Conservation (phyloP, 1,139 yeast species). For the Protomyces lactucae-debilis region DNA sequence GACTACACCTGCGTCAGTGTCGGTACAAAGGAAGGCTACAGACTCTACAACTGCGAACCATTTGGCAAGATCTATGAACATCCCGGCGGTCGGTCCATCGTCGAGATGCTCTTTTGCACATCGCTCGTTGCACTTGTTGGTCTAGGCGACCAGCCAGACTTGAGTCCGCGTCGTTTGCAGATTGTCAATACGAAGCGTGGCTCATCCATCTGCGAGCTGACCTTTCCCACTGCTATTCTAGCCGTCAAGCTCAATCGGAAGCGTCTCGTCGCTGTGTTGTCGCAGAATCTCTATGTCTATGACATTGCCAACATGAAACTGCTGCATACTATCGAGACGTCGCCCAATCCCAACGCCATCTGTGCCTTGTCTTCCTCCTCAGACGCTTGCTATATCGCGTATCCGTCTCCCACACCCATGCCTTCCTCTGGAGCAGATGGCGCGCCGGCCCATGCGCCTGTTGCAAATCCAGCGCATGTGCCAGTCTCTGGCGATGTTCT, state of each 20-base stretch:
- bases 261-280: slow-evolving; percentile 69
- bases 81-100: slow-evolving; percentile 58
- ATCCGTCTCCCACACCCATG: slow-evolving; percentile 65
- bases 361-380: slow-evolving; percentile 64
- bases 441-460: slow-evolving; percentile 27
- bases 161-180: slow-evolving; percentile 75
- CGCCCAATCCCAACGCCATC: slow-evolving; percentile 54
- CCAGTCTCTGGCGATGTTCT: slow-evolving; percentile 75
- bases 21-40: slow-evolving; percentile 50
- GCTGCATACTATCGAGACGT: slow-evolving; percentile 80
- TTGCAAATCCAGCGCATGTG: slow-evolving; percentile 32
- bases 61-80: slow-evolving; percentile 73
- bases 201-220: slow-evolving; percentile 73
- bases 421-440: slow-evolving; percentile 4
- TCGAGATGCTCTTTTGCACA: slow-evolving; percentile 89
- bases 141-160: slow-evolving; percentile 70
- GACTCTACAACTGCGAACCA: slow-evolving; percentile 83
- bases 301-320: slow-evolving; percentile 84
- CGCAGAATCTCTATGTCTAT: slow-evolving; percentile 81
- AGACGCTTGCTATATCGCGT: slow-evolving; percentile 66
- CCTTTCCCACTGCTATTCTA: slow-evolving; percentile 79
- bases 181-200: slow-evolving; percentile 72
- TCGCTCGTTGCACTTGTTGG: slow-evolving; percentile 85
- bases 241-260: slow-evolving; percentile 71
- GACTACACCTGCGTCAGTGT: slow-evolving; percentile 19